Evolutionary conservation across 2,329 filamentous ascomycete genomes (phyloP), one percentile per base, ranked within the genome.

Genomic region (Ceratocystiopsis sp.): DNA sequence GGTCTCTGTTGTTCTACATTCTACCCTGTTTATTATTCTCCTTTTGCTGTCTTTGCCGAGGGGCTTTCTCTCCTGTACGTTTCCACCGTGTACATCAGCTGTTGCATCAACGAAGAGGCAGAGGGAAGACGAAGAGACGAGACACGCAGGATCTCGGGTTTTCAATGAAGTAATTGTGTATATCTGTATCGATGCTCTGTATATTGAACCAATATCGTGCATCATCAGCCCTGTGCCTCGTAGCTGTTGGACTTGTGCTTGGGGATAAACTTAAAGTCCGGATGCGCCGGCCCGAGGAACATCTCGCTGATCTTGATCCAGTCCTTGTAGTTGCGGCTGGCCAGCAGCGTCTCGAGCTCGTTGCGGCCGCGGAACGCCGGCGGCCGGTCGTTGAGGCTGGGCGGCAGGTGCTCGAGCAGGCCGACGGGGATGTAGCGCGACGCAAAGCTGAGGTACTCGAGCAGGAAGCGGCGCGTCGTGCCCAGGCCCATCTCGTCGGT

Each of bases 271-370:
- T 81, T 79, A 70, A 96, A 98, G 53, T 84, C 80, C 35, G 83
- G 78, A 52, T 93, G 84, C 8, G 85, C 83, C 38, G 85, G 85
- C 9, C 91, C 91, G 16, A 98, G 71, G 67, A 93, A 98, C 86
- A 98, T 96, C 59, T 98, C 91, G 59, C 89, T 93, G 55, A 98
- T 93, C 67, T 94, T 96, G 59, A 98, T 86, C 91, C 91, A 98
- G 61, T 98, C 91, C 64, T 80, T 82, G 64, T 93, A 95, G 61
- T 96, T 86, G 49, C 76, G 75, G 61, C 86, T 95, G 14, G 79
- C 80, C 63, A 98, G 70, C 50, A 98, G 64, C n/a, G 84, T 93
- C 71, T 98, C 91, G 56, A 98, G 61, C 43, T 98, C 91, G 60
- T 91, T 80, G 46, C 91, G 71, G 17, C 89, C 87, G 53, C 68